Base-by-base conservation (phyloP, 2,329 filamentous ascomycete genomes). In the Monosporascus sp. region DNA sequence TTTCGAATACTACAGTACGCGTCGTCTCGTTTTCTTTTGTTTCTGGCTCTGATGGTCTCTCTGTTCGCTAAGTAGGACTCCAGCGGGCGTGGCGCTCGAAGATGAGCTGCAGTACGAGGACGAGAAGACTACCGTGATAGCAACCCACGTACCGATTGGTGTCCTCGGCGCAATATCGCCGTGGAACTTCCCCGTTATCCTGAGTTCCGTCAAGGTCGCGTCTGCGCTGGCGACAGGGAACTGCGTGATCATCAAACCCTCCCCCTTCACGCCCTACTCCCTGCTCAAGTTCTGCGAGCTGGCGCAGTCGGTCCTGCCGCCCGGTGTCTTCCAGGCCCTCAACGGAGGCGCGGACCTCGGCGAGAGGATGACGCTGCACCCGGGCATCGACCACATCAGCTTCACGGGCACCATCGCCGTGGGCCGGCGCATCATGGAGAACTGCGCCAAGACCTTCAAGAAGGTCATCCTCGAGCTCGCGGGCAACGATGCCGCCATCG, bases 341-440 rank as follows among this genome's bases (percentile, higher is more conserved):
- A 80, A 76, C 60, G 80, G 80, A 31, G 78, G 77, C 49, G 78
- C 79, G 15, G 73, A 76, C 6, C 68, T 84, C 11, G 81, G 81
- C 14, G 77, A 78, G 0, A 63, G 69, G 63, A 74, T 84, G 65
- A 80, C 78, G 0, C 67, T 72, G n/a, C 81, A 85, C 60, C 70
- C 72, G 1, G 76, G 72, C 14, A 78, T 84, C 60, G 72, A 75
- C 51, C 82, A 83, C 67, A 78, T 85, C 63, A 77, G 71, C 54
- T 85, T 85, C 62, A 85, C 81, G 0, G 81, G 81, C 3, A 81
- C 79, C 1, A 78, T 71, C 5, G 65, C 71, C 4, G 82, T 80
- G 65, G 79, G 58, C 35, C 75, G 77, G 57, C 70, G 68, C 46
- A 74, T 82, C 41, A 76, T 79, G 72, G 73, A 70, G 37, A 74